These are phyloP conservation scores for Ananas comosus DNA, from an alignment of 176 grass and related monocot species.

Conservation along the genomic window DNA sequence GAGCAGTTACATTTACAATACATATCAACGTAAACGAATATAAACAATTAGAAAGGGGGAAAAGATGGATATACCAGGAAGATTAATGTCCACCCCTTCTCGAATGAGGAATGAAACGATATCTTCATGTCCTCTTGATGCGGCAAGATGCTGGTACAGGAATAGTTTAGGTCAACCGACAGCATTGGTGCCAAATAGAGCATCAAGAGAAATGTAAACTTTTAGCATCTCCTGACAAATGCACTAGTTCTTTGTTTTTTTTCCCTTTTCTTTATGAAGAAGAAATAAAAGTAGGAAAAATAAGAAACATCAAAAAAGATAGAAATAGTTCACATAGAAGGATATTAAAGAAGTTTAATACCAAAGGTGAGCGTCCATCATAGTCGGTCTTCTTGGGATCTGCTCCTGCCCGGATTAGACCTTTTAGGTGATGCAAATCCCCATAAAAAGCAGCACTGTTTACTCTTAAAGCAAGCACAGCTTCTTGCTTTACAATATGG, in stretches of 20 bases:
- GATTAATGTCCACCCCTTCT: constrained; percentile 70
- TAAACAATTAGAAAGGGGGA: background rate
- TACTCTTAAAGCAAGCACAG: constrained; percentile 69
- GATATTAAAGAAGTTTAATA: constrained; percentile 10
- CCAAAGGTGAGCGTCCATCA: constrained; percentile 80
- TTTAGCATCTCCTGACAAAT: too few relatives aligned
- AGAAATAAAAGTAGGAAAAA: background rate
- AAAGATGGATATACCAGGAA: constrained; percentile 35
- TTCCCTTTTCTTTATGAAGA: background rate
- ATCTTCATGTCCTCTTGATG: constrained; percentile 66
- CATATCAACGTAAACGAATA: background rate
- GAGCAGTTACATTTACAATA: background rate
- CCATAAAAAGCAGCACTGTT: constrained; percentile 77
- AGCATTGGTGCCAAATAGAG: background rate
- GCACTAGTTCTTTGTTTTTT: too few relatives aligned
- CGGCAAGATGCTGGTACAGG: constrained; percentile 68
- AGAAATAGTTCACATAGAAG: background rate
- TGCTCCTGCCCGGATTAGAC: constrained; percentile 71
- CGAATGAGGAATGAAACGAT: constrained; percentile 58
- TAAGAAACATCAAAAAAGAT: too few relatives aligned
- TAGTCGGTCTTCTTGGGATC: constrained; percentile 86
- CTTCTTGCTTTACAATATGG: constrained; percentile 89
- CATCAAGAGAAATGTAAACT: background rate
- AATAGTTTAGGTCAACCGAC: background rate
- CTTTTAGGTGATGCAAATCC: constrained; percentile 62